Conservation (phyloP, 2,329 filamentous ascomycete genomes). For the Dothideomycetidae sp. region DNA sequence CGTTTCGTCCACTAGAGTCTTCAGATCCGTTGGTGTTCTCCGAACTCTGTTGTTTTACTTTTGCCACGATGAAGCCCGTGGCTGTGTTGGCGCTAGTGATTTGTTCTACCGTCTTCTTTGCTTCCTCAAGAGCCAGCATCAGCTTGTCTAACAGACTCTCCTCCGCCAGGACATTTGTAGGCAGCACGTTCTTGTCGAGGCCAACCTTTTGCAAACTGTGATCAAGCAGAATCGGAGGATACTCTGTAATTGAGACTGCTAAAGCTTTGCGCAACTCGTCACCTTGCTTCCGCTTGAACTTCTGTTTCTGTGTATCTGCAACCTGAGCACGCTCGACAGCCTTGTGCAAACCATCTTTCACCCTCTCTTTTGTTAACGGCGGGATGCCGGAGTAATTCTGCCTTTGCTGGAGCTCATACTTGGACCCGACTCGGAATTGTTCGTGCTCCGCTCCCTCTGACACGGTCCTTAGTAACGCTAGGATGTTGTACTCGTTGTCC, state of each 20-base stretch:
- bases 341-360: conserved; percentile 54
- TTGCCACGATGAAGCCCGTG: conserved; percentile 76
- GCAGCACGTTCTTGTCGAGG: conserved; percentile 55
- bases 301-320: conserved; percentile 38
- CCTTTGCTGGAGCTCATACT: conserved; percentile 66
- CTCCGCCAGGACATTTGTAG: conserved; percentile 55
- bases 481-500: conserved; percentile 66
- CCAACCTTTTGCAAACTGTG: conserved; percentile 59
- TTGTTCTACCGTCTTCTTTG: conserved; percentile 52
- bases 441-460: conserved; percentile 72
- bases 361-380: conserved; percentile 55
- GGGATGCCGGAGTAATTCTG: conserved; percentile 73
- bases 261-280: conserved; percentile 68
- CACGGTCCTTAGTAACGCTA: conserved; percentile 69
- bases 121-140: conserved; percentile 53
- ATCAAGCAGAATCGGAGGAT: conserved; percentile 76
- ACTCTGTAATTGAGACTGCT: conserved; percentile 72
- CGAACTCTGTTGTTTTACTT: conserved; percentile 16
- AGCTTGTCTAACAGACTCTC: conserved; percentile 51
- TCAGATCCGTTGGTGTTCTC: conserved; percentile 12
- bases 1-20: conserved; percentile 24
- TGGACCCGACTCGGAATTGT: conserved; percentile 59
- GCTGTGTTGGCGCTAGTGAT: conserved; percentile 52
- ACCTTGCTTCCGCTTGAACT: conserved; percentile 58
- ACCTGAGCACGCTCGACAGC: conserved; percentile 46